phyloP scores from a whole-genome alignment of 2,329 filamentous ascomycete species.

The Fusarium pseudocircinatum region DNA sequence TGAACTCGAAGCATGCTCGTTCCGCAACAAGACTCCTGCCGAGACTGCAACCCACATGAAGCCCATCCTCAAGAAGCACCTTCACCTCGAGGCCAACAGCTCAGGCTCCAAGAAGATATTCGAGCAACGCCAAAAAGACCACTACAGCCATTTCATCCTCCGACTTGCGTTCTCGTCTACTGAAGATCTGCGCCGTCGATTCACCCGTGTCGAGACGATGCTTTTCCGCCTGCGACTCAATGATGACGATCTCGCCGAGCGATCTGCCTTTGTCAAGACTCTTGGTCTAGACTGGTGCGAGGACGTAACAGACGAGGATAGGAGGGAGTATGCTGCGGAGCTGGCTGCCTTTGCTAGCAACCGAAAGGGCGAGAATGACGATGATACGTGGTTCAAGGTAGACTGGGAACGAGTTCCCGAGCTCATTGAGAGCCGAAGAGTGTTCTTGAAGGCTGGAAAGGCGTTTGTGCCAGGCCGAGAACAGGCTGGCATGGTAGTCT shows the following conservation, averaged over 20 bases:
- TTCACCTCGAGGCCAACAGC: constrained; percentile 81
- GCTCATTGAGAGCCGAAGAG: constrained; percentile 80
- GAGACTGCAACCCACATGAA: constrained; percentile 88
- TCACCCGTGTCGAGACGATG: constrained; percentile 86
- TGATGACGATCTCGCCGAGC: constrained; percentile 78
- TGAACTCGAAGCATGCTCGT: constrained; percentile 92
- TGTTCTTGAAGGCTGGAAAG: constrained; percentile 82
- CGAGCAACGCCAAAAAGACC: constrained; percentile 88
- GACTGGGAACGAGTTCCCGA: constrained; percentile 95
- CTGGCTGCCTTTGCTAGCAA: constrained; percentile 61
- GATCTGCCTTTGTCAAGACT: constrained; percentile 77
- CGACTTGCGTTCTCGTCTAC: constrained; percentile 91
- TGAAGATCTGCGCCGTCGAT: constrained; percentile 87
- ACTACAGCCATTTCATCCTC: constrained; percentile 98
- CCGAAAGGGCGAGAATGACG: constrained; percentile 63
- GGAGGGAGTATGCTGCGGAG: constrained; percentile 67
- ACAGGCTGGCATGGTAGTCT: constrained; percentile 87
- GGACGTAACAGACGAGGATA: constrained; percentile 81
- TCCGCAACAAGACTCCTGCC: constrained; percentile 85
- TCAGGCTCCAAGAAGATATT: constrained; percentile 68
- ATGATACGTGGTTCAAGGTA: constrained; percentile 94
- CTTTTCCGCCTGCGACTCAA: constrained; percentile 86
- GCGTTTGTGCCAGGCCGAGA: constrained; percentile 91
- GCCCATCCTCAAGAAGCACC: constrained; percentile 85
- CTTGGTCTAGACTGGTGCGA: constrained; percentile 93